phyloP scores from a whole-genome alignment of 2,329 filamentous ascomycete genomes.

The Chaetothyriales sp. region DNA sequence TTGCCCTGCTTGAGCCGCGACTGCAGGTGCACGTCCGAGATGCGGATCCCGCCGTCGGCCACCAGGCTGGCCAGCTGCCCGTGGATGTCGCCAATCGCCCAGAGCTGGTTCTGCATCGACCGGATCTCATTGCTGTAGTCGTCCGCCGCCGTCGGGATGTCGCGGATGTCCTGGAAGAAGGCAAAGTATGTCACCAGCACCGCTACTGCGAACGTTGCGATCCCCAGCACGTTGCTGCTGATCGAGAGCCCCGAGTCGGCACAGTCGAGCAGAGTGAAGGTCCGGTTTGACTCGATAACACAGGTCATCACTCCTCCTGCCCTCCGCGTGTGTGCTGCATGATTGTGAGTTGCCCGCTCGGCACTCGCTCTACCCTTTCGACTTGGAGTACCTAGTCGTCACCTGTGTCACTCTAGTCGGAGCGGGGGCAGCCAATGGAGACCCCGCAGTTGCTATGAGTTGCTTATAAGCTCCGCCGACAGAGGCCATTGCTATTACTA shows the following conservation, averaged over 20 bases:
- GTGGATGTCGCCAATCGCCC: background rate
- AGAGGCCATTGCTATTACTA: too few species aligned
- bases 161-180: constrained; percentile 9
- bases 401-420: background rate
- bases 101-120: background rate
- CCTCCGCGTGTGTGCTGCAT: background rate
- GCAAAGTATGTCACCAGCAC: constrained; percentile 7
- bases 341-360: background rate
- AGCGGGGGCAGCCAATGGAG: background rate
- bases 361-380: background rate
- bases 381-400: background rate
- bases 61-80: background rate
- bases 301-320: background rate
- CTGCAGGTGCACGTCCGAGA: background rate
- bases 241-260: background rate
- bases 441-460: background rate
- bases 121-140: constrained; percentile 1
- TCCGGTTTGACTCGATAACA: constrained; percentile 16
- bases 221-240: background rate
- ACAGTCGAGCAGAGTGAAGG: constrained; percentile 22
- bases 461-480: too few species aligned
- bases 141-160: constrained; percentile 4
- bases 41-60: background rate
- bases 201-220: background rate
- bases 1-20: background rate